Base-by-base conservation (phyloP, 768 basidiomycete species). In the Tylopilus balloui region DNA sequence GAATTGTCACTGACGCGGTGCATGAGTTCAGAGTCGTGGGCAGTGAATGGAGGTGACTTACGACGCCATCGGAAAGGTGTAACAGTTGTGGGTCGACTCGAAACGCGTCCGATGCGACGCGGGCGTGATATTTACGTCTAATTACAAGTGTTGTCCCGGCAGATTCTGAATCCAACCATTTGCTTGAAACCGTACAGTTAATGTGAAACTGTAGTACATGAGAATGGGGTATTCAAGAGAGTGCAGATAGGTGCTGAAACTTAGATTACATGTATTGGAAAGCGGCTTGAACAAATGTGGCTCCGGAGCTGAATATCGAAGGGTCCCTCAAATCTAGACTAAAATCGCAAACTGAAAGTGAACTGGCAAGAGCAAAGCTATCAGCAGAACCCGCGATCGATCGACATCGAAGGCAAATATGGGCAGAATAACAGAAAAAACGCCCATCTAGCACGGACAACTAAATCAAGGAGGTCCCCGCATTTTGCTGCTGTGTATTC, bases 381-480 rank as follows among this genome's bases (percentile, higher is more conserved):
- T 50, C 50, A 35, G 53, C 51, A 45, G 41, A 42, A 39, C 24
- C 32, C 32, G 34, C n/a, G 21, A 25, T 17, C n/a, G 5, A 20
- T 46, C 11, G 24, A 21, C 12, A 37, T 50, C 38, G 32, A 42
- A 36, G 20, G 17, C 1, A 28, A 31, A 36, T 27, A 35, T 34
- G 20, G 50, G 44, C 23, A 39, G 13, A 4, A 42, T 23, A 21
- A 42, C n/a, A 39, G 11, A 24, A 7, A 38, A 19, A 29, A n/a
- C 7, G 5, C 23, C 35, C 14, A 49, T 42, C 48, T 56, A 58
- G 56, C 48, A 53, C 34, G 39, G 41, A 37, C 36, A 35, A 28
- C 64, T 68, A 83, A 52, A 82, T 81, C 47, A 83, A 64, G 20
- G 79, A 79, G 9, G 72, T 65, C 10, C 69, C 69, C 19, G 68